Base-by-base conservation (phyloP, 495 filamentous ascomycete genomes). In the Xylaria castorea region DNA sequence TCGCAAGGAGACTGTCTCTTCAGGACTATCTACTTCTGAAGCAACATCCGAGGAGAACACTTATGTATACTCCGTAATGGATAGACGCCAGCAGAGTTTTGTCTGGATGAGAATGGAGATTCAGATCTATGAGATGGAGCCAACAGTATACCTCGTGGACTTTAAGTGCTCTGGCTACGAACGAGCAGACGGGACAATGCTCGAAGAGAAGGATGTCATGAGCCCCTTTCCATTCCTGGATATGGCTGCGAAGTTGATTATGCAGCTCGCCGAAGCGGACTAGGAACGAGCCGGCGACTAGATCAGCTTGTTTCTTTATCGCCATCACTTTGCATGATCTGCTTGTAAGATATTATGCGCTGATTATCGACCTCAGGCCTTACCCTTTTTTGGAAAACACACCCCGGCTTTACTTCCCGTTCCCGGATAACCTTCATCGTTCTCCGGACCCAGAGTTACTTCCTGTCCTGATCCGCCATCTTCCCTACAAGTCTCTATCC, bases 141-240 rank as follows among this genome's bases (percentile, higher is more conserved):
- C 90, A 50, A 92, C 93, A 69, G 95, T 94, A 75, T 99, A 95
- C 81, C 91, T 98, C 74, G 96, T 99, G 34, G 96, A 99, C 80
- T 98, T 99, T 87, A 98, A 97, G 78, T 97, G 96, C 78, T 94
- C 95, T n/a, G 96, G 96, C 8, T 99, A 99, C 81, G 96, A 99
- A 81, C 92, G 93, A 48, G 75, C 82, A 3, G 83, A 88, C 16
- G 88, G 89, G 27, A 85, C 83, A 68, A 79, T 89, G 58, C 79
- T 89, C 30, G 87, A 91, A 73, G 92, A 93, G 80, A 93, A 94
- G 86, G 89, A 91, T 69, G 91, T 91, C 51, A 90, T 89, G 62
- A 90, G 87, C 77, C 91, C 92, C 67, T 94, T 93, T 76, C 92
- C 92, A 32, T 94, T 94, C 83, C 83, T 94, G 71, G 92, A 94